These are phyloP conservation scores for Mantamonas sphyraenae DNA, from an alignment of 78 protist species.

Conservation along the genomic window DNA sequence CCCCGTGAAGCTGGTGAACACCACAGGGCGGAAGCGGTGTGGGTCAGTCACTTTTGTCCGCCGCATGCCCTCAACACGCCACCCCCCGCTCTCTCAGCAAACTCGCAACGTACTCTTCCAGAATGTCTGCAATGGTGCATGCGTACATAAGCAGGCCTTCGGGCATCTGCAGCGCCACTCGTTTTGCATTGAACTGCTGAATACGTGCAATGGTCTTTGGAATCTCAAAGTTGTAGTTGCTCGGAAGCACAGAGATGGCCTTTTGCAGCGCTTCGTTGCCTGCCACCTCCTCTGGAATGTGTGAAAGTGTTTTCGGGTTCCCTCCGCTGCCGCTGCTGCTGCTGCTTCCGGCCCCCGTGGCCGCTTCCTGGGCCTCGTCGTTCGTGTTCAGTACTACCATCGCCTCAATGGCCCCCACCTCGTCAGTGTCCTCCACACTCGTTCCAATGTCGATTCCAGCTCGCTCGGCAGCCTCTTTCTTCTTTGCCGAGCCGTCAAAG, in stretches of 20 bases:
- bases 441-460: no score
- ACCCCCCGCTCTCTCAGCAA: no score
- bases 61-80: no score
- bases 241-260: conserved; percentile 52
- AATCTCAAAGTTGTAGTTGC: conserved; percentile 92
- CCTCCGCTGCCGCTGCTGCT: background rate
- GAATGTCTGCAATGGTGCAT: conserved; percentile 79
- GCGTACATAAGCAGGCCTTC: conserved; percentile 94
- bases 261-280: conserved; percentile 25
- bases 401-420: background rate
- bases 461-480: no score
- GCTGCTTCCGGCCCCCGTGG: no score
- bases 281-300: conserved; percentile 39
- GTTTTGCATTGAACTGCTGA: conserved; percentile 20
- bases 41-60: no score
- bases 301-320: background rate
- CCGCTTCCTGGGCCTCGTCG: no score
- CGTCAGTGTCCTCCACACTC: background rate
- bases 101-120: conserved; percentile 39
- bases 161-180: conserved; percentile 95
- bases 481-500: no score
- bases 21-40: no score
- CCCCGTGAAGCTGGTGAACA: conserved; percentile 36
- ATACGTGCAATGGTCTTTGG: conserved; percentile 84
- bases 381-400: no score